phyloP scores from a whole-genome alignment of 805 yeast species.

The Ogataea haglerorum region DNA sequence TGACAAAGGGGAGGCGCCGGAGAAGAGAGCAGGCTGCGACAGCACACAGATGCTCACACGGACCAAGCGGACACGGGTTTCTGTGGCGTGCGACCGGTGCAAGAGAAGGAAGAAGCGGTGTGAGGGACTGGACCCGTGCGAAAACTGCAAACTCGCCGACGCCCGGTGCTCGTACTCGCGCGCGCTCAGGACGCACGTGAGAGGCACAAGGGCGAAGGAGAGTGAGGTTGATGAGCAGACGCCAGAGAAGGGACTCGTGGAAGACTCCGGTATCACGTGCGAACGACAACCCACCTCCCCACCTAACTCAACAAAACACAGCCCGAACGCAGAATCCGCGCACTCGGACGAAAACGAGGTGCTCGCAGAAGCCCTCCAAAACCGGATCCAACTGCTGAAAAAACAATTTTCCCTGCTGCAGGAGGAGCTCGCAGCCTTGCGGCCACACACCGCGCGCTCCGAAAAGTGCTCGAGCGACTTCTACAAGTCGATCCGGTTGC shows the following conservation, averaged over 20 bases:
- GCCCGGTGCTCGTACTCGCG: constrained; percentile 1
- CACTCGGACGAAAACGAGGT: background rate
- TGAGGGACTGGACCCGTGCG: constrained; percentile 14
- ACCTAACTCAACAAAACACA: no score
- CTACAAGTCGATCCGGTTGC: constrained; percentile 15
- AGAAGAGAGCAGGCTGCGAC: background rate
- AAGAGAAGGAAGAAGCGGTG: constrained; percentile 18
- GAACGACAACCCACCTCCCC: no score
- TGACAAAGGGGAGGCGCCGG: background rate
- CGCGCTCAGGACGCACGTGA: background rate
- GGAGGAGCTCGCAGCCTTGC: background rate
- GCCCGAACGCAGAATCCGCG: no score
- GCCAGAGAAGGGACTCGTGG: no score
- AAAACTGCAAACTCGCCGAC: constrained; percentile 6
- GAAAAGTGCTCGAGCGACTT: constrained; percentile 2
- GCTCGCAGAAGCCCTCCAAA: background rate
- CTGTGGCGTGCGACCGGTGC: constrained; percentile 17
- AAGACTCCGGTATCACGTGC: no score
- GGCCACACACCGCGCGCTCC: background rate
- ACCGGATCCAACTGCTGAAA: constrained; percentile 1
- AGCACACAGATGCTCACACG: background rate
- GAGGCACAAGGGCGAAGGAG: no score
- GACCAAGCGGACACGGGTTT: constrained; percentile 1
- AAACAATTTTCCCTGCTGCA: constrained; percentile 1
- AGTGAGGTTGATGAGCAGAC: no score